Evolutionary conservation across 331 rosid species (phyloP).

Genomic region (Erythrophleum ivorense): DNA sequence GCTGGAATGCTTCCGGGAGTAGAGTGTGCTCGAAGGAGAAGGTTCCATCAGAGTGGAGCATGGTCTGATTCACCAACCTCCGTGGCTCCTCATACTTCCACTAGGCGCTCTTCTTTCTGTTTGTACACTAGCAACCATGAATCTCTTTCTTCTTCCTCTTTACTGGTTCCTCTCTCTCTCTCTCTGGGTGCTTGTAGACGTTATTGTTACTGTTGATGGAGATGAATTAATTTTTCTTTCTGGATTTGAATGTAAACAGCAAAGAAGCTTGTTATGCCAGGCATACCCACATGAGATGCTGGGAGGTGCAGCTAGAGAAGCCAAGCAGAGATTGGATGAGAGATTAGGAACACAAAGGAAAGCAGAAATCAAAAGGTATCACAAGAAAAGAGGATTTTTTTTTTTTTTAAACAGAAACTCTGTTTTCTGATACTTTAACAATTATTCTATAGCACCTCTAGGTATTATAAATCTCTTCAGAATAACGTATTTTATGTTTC

Average conservation of each 20-base stretch:
- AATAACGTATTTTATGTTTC: background rate
- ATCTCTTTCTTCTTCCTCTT: slow-evolving; percentile 49
- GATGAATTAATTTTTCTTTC: background rate
- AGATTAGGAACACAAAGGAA: slow-evolving; percentile 65
- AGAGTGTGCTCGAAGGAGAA: slow-evolving; percentile 85
- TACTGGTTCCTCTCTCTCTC: slow-evolving; percentile 39
- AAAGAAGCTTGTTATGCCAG: slow-evolving; percentile 47
- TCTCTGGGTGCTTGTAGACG: background rate
- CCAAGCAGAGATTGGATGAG: slow-evolving; percentile 75
- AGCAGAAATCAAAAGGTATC: slow-evolving; percentile 56
- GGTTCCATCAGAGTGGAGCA: slow-evolving; percentile 57
- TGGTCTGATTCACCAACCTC: slow-evolving; percentile 45
- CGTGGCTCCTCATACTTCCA: slow-evolving; percentile 41
- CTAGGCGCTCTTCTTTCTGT: slow-evolving; percentile 74
- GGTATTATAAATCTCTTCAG: no score
- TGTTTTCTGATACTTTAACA: no score
- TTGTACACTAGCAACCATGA: slow-evolving; percentile 71
- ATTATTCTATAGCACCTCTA: no score
- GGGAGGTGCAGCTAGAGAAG: slow-evolving; percentile 72
- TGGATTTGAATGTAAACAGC: slow-evolving; percentile 35
- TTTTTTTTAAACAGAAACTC: background rate
- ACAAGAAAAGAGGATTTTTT: background rate
- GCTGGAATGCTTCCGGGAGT: slow-evolving; percentile 93
- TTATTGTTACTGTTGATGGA: background rate
- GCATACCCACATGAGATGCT: slow-evolving; percentile 51